phyloP scores from a whole-genome alignment of 305 asterid species.

The Fraxinus xanthoxyloides region DNA sequence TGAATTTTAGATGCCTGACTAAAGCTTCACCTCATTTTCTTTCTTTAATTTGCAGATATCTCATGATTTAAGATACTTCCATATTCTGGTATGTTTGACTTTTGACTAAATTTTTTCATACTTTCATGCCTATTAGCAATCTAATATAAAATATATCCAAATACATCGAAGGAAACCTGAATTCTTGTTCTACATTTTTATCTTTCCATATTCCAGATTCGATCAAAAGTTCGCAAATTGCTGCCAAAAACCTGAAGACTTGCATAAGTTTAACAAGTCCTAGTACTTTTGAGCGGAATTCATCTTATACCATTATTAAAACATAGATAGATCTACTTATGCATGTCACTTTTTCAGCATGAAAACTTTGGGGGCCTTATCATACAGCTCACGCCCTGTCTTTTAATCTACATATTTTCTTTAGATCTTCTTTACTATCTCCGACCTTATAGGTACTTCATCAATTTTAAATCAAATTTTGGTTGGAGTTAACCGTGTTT shows the following conservation, averaged over 20 bases:
- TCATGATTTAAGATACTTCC: constrained; percentile 65
- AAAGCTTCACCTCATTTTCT: background rate
- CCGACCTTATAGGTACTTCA: too few species aligned
- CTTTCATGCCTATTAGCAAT: background rate
- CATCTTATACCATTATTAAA: background rate
- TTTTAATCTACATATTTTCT: background rate
- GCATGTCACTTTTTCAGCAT: background rate
- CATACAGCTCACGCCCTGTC: background rate
- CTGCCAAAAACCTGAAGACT: background rate
- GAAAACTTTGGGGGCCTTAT: background rate
- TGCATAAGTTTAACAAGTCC: background rate
- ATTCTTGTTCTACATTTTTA: background rate
- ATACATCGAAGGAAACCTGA: background rate
- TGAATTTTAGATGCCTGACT: background rate
- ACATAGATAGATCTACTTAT: background rate
- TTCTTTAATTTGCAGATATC: constrained; percentile 54
- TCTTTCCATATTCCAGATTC: background rate
- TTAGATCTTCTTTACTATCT: background rate
- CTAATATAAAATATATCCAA: background rate
- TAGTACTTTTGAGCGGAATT: background rate
- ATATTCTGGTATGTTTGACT: constrained; percentile 51
- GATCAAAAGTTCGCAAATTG: background rate
- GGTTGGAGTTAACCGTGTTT: background rate
- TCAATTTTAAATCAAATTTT: background rate
- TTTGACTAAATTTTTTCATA: background rate